Base-by-base conservation (phyloP, 2,329 filamentous ascomycete species). In the Penicillium sp. region DNA sequence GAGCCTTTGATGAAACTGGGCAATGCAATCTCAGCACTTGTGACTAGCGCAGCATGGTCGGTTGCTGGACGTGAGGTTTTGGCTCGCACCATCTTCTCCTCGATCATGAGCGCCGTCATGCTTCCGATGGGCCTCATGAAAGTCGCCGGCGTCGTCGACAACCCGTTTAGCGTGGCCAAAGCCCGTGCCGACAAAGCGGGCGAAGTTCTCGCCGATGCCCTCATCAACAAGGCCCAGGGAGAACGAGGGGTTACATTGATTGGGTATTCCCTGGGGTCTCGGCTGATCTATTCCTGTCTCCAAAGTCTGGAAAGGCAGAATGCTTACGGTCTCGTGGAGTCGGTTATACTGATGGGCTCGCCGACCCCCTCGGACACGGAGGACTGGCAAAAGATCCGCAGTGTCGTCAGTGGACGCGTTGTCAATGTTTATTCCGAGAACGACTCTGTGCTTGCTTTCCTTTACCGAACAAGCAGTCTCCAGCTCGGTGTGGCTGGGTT, bases 391-490 rank as follows among this genome's bases (percentile, higher is more conserved):
- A 76, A 81, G 31, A 82, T 95, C 57, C 82, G 89, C 27, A 82
- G 81, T 37, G 88, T 92, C 0, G 89, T 95, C 0, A 82, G 85
- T 1, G 90, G 91, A 2, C 81, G 87, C 49, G 78, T 95, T 7
- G 86, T 95, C 60, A 96, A 96, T 60, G 89, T 92, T 8, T 95
- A 86, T 70, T 92, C 88, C 1, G 83, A 86, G 44, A 91, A 93
- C 52, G 91, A 96, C 69, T 88, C 89, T 62, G 83, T 96, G 28
- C 81, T 96, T 1, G 90, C 83, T 1, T 92, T 95, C 65, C 75
- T 95, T 14, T 95, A 96, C 67, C 83, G 91, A 37, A 86, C 89
- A 2, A 89, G 87, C 34, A 90, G 85, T 50, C 80, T 95, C 25
- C 86, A 93, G 56, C 79, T 88, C 34, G 91, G 91, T 3, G 82